Conservation (phyloP, 768 basidiomycete genomes). For the Cystofilobasidium capitatum region DNA sequence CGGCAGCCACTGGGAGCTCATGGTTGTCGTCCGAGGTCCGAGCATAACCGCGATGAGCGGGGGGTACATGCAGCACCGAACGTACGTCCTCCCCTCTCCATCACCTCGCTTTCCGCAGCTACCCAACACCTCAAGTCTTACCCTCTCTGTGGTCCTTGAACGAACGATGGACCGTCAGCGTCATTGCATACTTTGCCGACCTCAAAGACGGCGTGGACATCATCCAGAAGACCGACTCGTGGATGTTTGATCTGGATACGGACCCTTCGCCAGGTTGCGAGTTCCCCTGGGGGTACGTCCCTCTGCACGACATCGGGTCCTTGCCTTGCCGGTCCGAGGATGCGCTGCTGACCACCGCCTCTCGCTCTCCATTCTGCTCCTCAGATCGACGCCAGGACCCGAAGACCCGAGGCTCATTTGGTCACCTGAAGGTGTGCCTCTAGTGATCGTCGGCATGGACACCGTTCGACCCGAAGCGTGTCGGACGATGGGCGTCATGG, state of each 20-base stretch:
- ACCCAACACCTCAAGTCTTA: too few species aligned
- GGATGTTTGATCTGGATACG: neutral
- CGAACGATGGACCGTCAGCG: neutral
- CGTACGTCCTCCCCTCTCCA: neutral
- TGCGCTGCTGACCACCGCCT: neutral
- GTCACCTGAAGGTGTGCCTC: neutral
- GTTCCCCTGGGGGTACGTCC: slow-evolving; percentile 9
- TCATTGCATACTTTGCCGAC: slow-evolving; percentile 12
- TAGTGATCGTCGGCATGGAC: slow-evolving; percentile 4
- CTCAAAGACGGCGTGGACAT: slow-evolving; percentile 1
- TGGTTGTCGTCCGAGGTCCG: neutral
- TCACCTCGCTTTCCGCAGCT: too few species aligned
- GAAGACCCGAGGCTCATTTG: slow-evolving; percentile 6
- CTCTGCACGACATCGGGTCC: neutral
- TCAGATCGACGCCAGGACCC: neutral
- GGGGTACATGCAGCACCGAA: neutral
- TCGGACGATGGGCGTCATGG: slow-evolving; percentile 13
- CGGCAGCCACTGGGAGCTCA: neutral
- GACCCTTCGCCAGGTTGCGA: slow-evolving; percentile 3
- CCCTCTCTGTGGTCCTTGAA: neutral
- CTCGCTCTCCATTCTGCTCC: too few species aligned
- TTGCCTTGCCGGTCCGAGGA: neutral
- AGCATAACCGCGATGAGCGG: neutral
- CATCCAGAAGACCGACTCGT: neutral
- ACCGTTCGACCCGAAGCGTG: slow-evolving; percentile 5